phyloP scores from a whole-genome alignment of 257 asterid species.

The Asclepias syriaca region DNA sequence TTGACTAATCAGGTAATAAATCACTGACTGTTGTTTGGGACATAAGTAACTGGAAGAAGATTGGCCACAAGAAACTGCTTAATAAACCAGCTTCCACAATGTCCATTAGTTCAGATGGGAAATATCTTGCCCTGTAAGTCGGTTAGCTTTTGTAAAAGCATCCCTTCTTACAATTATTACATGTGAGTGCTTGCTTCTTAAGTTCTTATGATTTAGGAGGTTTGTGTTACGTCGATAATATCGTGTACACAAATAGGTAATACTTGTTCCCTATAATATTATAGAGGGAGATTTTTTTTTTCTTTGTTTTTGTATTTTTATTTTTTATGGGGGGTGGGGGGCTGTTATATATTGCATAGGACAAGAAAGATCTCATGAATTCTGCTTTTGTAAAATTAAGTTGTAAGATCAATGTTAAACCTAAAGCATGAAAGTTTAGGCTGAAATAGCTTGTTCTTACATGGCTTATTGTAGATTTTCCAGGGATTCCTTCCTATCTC shows the following conservation, averaged over 20 bases:
- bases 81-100: conserved; percentile 72
- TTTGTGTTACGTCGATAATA: not conserved
- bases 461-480: not conserved
- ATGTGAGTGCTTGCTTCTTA: not conserved
- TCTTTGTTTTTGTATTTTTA: too few relatives aligned
- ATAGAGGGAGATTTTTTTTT: not conserved
- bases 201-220: not conserved
- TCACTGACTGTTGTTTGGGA: conserved; percentile 83
- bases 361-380: not conserved
- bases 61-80: conserved; percentile 78
- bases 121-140: conserved; percentile 92
- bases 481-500: not conserved
- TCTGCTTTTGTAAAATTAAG: not conserved
- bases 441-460: not conserved
- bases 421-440: not conserved
- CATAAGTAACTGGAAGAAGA: conserved; percentile 77
- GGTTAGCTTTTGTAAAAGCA: conserved; percentile 3
- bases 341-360: not conserved
- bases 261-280: not conserved
- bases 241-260: not conserved
- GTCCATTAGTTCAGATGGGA: conserved; percentile 90
- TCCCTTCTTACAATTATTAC: not conserved
- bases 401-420: not conserved
- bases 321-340: not conserved
- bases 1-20: conserved; percentile 55